Percentiles rank a stretch among this genome's conserved stretches.
Evolutionary conservation across 768 basidiomycete genomes (phyloP).

Genomic region (Hygrocybe coccinea): DNA sequence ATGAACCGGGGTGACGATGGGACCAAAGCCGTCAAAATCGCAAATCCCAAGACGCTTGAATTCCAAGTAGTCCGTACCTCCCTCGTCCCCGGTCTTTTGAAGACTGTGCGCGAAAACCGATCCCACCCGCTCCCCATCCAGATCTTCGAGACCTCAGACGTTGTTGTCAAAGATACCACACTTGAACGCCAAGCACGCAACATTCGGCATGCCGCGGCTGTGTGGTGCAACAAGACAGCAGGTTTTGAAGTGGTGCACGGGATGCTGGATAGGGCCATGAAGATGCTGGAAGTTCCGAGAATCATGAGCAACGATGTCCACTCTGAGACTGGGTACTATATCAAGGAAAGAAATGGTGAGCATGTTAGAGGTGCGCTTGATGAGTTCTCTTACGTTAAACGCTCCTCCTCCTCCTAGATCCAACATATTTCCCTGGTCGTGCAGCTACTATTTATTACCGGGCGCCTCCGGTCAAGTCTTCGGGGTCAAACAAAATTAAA

Average conservation of each 20-base stretch:
- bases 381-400: neutral
- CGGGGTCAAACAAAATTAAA: constrained; percentile 43
- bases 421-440: constrained; percentile 92
- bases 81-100: constrained; percentile 90
- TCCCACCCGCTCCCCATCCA: constrained; percentile 88
- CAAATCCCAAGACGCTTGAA: constrained; percentile 95
- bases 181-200: constrained; percentile 85
- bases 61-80: constrained; percentile 98
- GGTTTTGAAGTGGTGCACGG: constrained; percentile 98
- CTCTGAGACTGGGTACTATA: constrained; percentile 80
- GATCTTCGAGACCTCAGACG: constrained; percentile 91
- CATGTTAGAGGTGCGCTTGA: constrained; percentile 4
- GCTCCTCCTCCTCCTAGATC: constrained; percentile 48
- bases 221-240: constrained; percentile 96
- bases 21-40: constrained; percentile 79
- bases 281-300: constrained; percentile 86
- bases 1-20: constrained; percentile 84
- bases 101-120: constrained; percentile 94
- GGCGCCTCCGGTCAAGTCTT: constrained; percentile 36
- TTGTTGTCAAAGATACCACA: constrained; percentile 79
- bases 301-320: constrained; percentile 54
- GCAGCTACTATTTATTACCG: constrained; percentile 92
- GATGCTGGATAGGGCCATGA: constrained; percentile 90
- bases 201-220: constrained; percentile 78
- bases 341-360: constrained; percentile 80